Percentiles rank a stretch among this genome's conserved stretches.
phyloP scores from a whole-genome alignment of 495 filamentous ascomycete genomes.

The Aeminium ludgeri region DNA sequence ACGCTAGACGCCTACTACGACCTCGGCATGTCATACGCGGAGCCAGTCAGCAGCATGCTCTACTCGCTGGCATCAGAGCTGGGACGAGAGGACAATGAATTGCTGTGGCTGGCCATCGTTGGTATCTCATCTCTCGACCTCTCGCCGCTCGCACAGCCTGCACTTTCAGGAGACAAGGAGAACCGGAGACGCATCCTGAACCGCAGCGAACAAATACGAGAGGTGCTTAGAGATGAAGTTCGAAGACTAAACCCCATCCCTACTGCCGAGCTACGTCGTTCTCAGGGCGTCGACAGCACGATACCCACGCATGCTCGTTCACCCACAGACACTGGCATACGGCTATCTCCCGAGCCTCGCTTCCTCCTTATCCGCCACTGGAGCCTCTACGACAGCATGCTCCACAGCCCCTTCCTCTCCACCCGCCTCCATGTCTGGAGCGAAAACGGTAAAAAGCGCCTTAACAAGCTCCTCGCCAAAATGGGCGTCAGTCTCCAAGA shows the following conservation, averaged over 20 bases:
- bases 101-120: slow-evolving; percentile 87
- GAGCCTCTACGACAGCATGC: slow-evolving; percentile 96
- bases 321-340: slow-evolving; percentile 82
- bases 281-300: slow-evolving; percentile 31
- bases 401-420: slow-evolving; percentile 91
- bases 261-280: slow-evolving; percentile 30
- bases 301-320: slow-evolving; percentile 79
- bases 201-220: slow-evolving; percentile 66
- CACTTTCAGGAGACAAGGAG: background rate
- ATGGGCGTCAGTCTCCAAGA: slow-evolving; percentile 92
- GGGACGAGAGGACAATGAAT: slow-evolving; percentile 88
- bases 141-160: slow-evolving; percentile 28
- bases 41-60: slow-evolving; percentile 82
- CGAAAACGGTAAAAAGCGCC: slow-evolving; percentile 66
- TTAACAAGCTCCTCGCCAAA: slow-evolving; percentile 93
- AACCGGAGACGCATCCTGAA: slow-evolving; percentile 29
- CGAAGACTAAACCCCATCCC: slow-evolving; percentile 81
- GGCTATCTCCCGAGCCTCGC: slow-evolving; percentile 80
- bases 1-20: slow-evolving; percentile 66
- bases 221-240: slow-evolving; percentile 82
- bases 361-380: slow-evolving; percentile 91
- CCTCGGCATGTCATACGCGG: slow-evolving; percentile 76
- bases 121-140: slow-evolving; percentile 83
- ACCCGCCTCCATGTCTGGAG: slow-evolving; percentile 88
- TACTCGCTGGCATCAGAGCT: slow-evolving; percentile 91